A percentile compares a stretch with the other conserved stretches of the same genome.
These are phyloP conservation scores for Sonneratia alba DNA, from an alignment of 345 rosid genomes.

Conservation along the genomic window DNA sequence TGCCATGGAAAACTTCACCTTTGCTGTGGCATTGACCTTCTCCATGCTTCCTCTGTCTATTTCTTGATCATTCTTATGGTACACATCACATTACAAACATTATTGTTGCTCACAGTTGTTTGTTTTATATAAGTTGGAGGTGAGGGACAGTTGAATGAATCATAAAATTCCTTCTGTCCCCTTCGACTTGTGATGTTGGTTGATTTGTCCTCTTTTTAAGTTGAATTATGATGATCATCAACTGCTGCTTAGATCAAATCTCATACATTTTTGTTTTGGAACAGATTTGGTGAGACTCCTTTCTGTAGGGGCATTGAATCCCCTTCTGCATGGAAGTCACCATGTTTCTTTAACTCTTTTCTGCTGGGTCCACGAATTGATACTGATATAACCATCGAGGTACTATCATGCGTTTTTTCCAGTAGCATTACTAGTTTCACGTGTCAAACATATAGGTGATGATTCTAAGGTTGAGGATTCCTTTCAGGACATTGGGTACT, in stretches of 20 bases:
- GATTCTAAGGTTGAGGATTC: not conserved
- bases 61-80: no score
- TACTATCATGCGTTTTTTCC: constrained; percentile 14
- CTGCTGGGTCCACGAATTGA: constrained; percentile 75
- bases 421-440: not conserved
- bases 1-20: no score
- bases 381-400: constrained; percentile 89
- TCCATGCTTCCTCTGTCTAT: no score
- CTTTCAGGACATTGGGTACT: constrained; percentile 76
- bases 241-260: not conserved
- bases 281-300: constrained; percentile 82
- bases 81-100: no score
- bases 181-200: no score
- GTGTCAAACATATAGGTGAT: not conserved
- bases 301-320: constrained; percentile 78
- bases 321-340: constrained; percentile 98
- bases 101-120: no score
- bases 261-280: not conserved
- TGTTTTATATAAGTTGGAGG: no score
- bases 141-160: no score
- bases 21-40: no score
- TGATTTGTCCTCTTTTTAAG: not conserved
- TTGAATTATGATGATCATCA: not conserved
- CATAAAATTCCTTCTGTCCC: no score
- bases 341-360: constrained; percentile 78